Evolutionary conservation across 2,329 filamentous ascomycete species (phyloP).

Genomic region (Fusarium tupiense): DNA sequence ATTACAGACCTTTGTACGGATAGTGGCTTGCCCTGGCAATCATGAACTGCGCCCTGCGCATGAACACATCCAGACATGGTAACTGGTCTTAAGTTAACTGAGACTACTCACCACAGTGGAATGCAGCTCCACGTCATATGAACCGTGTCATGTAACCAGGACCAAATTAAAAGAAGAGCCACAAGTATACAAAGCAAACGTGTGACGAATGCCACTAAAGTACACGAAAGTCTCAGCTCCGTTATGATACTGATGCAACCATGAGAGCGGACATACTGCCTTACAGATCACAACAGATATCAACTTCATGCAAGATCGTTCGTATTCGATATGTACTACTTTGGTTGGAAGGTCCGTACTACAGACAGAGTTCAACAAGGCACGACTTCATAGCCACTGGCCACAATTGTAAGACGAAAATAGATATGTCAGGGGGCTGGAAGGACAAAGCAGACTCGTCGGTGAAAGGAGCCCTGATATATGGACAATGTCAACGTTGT

Average conservation of each 20-base stretch:
- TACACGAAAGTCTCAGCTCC: background rate
- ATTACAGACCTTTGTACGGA: too few species aligned
- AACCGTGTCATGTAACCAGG: background rate
- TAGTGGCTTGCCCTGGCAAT: background rate
- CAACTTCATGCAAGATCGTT: slow-evolving; percentile 2
- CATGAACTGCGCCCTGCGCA: background rate
- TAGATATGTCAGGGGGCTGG: background rate
- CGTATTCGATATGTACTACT: background rate
- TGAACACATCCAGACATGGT: background rate
- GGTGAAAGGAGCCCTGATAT: background rate
- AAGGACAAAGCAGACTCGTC: background rate
- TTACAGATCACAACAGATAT: background rate
- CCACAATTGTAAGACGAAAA: background rate
- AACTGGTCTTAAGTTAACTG: background rate
- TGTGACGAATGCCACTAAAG: background rate
- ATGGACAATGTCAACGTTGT: background rate
- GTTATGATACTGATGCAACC: background rate
- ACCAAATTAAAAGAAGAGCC: background rate
- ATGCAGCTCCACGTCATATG: background rate
- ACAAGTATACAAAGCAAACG: background rate
- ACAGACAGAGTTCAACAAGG: background rate
- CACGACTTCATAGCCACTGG: background rate
- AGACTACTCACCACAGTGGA: background rate
- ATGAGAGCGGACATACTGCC: background rate
- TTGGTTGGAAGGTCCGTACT: background rate